Evolutionary conservation across 2,329 filamentous ascomycete genomes (phyloP).

Genomic region (Fusarium sp.): DNA sequence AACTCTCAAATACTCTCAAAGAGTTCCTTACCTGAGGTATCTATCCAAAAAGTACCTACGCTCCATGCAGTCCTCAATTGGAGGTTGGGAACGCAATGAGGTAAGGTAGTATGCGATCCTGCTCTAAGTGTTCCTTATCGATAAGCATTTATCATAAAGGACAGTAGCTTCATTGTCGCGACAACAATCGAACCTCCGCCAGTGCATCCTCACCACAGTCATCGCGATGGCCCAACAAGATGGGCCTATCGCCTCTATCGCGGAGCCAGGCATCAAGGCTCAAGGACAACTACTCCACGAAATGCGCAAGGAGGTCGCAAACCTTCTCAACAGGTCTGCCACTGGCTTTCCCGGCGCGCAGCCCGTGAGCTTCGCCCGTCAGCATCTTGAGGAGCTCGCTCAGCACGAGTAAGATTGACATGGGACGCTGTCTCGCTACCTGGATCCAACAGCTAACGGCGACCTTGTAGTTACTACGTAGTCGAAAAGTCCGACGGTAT

Average conservation of each 20-base stretch:
- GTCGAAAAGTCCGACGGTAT: slow-evolving; percentile 99
- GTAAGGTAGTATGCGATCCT: not conserved
- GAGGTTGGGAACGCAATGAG: not conserved
- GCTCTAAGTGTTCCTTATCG: slow-evolving; percentile 9
- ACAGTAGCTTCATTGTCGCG: slow-evolving; percentile 2
- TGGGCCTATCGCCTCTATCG: slow-evolving; percentile 58
- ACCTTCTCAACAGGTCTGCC: slow-evolving; percentile 74
- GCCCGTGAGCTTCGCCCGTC: slow-evolving; percentile 87
- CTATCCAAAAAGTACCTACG: too few species aligned
- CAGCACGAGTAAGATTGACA: slow-evolving; percentile 69
- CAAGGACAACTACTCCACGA: slow-evolving; percentile 64
- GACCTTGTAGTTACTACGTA: slow-evolving; percentile 77
- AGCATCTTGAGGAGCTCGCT: slow-evolving; percentile 83
- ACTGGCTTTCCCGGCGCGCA: slow-evolving; percentile 86
- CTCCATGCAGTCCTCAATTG: not conserved
- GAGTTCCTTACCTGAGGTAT: not conserved
- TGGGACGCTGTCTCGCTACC: not conserved
- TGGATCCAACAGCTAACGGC: not conserved
- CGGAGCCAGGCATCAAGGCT: slow-evolving; percentile 71
- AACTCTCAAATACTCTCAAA: not conserved
- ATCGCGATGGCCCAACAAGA: slow-evolving; percentile 44
- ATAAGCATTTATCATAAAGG: slow-evolving; percentile 13
- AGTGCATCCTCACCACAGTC: not conserved
- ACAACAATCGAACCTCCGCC: not conserved
- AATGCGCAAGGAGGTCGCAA: slow-evolving; percentile 77